Evolutionary conservation across 2,329 filamentous ascomycete species (phyloP).

Genomic region (Chrysoporthe cubensis): DNA sequence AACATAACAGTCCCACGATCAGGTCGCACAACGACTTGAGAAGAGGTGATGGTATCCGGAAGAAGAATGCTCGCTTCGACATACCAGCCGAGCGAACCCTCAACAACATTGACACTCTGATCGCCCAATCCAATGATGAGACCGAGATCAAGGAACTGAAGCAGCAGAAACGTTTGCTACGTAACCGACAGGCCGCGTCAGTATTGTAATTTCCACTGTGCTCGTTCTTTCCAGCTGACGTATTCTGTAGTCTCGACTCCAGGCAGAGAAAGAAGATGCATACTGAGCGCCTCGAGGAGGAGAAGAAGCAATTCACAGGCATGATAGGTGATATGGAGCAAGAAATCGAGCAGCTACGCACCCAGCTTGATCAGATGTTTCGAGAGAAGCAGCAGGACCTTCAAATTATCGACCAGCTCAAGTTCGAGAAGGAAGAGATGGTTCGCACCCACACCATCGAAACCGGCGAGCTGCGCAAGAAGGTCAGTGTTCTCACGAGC

Average conservation of each 20-base stretch:
- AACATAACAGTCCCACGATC: slow-evolving; percentile 69
- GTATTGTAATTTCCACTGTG: slow-evolving; percentile 42
- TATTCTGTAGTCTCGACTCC: slow-evolving; percentile 76
- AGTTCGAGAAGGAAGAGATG: slow-evolving; percentile 89
- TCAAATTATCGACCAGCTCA: slow-evolving; percentile 75
- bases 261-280: slow-evolving; percentile 98
- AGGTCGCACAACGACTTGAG: slow-evolving; percentile 77
- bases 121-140: slow-evolving; percentile 84
- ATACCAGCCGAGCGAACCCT: slow-evolving; percentile 92
- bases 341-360: slow-evolving; percentile 69
- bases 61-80: slow-evolving; percentile 98
- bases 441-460: slow-evolving; percentile 87
- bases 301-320: slow-evolving; percentile 88
- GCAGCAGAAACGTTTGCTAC: slow-evolving; percentile 92
- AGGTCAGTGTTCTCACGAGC: slow-evolving; percentile 80
- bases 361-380: slow-evolving; percentile 71
- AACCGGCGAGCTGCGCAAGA: slow-evolving; percentile 89
- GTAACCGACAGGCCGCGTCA: slow-evolving; percentile 97
- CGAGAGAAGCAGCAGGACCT: slow-evolving; percentile 75
- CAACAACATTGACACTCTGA: slow-evolving; percentile 92
- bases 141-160: slow-evolving; percentile 97
- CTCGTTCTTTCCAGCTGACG: slow-evolving; percentile 29
- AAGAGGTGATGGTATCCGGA: slow-evolving; percentile 86
- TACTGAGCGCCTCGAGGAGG: slow-evolving; percentile 93
- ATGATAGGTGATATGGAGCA: slow-evolving; percentile 80